A percentile compares a stretch with the other conserved stretches of the same genome.
phyloP scores from a whole-genome alignment of 2,329 filamentous ascomycete species.

The Karstenula rhodostoma region DNA sequence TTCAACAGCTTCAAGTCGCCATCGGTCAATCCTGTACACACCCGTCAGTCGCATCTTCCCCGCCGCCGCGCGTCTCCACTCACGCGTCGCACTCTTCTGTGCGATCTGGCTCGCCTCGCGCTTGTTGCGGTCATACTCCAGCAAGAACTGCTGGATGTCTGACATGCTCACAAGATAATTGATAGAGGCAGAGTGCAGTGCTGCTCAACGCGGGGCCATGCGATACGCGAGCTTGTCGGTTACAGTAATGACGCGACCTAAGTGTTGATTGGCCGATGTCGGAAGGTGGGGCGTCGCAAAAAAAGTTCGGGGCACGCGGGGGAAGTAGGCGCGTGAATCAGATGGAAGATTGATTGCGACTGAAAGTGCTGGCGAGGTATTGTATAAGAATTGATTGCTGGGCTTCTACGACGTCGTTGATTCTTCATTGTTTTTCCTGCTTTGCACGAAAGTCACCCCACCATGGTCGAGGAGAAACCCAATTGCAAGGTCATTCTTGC shows the following conservation, averaged over 20 bases:
- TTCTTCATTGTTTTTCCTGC: conserved; percentile 12
- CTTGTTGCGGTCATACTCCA: conserved; percentile 59
- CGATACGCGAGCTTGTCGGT: conserved; percentile 12
- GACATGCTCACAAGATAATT: conserved; percentile 53
- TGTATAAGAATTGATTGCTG: conserved; percentile 3
- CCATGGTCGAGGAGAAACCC: conserved; percentile 50
- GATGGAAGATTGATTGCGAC: conserved; percentile 10
- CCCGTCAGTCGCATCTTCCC: conserved; percentile 27
- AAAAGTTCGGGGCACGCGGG: conserved; percentile 20
- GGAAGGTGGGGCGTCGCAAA: conserved; percentile 23
- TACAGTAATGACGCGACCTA: conserved; percentile 14
- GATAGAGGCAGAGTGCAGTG: conserved; percentile 6
- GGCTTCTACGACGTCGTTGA: conserved; percentile 8
- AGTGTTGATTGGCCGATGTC: conserved; percentile 32
- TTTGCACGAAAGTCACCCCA: conserved; percentile 21
- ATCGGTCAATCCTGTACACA: conserved; percentile 61
- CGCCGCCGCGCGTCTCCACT: conserved; percentile 20
- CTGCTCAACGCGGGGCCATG: conserved; percentile 5
- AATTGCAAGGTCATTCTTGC: conserved; percentile 93
- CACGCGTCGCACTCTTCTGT: conserved; percentile 52
- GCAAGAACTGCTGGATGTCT: conserved; percentile 61
- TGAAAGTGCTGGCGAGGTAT: background rate
- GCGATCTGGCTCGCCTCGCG: conserved; percentile 56
- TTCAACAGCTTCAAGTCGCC: conserved; percentile 68
- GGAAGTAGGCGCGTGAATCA: conserved; percentile 8